Evolutionary conservation across 352 stramenopile genomes (phyloP).

Genomic region (Phytopythium cucurbitacearum): DNA sequence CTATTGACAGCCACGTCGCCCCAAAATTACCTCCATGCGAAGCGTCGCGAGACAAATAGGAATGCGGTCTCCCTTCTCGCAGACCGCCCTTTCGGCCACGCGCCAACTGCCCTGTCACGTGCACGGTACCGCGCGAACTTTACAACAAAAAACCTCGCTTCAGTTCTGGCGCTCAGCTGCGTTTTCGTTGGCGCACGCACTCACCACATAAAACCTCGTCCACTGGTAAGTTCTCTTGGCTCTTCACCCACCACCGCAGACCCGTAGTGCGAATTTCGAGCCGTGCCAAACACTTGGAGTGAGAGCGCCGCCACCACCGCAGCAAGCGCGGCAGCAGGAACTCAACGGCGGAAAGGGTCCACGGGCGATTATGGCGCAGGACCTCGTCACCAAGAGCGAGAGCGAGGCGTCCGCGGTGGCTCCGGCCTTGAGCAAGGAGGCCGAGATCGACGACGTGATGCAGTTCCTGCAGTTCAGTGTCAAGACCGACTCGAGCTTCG

Average conservation of each 20-base stretch:
- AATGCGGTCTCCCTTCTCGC: too few relatives aligned
- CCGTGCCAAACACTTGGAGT: not conserved
- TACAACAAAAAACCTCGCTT: too few relatives aligned
- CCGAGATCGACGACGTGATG: slow-evolving; percentile 87
- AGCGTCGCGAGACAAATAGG: too few relatives aligned
- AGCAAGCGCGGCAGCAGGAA: not conserved
- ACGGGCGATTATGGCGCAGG: not conserved
- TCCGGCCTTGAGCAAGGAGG: slow-evolving; percentile 28
- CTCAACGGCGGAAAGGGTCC: not conserved
- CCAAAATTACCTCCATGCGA: too few relatives aligned
- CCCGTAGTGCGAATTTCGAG: not conserved
- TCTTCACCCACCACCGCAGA: too few relatives aligned
- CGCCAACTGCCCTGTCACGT: too few relatives aligned
- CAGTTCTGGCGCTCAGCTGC: too few relatives aligned
- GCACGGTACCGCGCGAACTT: too few relatives aligned
- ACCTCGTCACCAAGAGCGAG: not conserved
- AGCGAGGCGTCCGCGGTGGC: not conserved
- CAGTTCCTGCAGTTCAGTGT: slow-evolving; percentile 83
- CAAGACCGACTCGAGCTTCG: slow-evolving; percentile 64
- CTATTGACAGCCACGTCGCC: too few relatives aligned
- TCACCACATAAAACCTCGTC: not conserved
- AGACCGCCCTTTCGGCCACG: too few relatives aligned
- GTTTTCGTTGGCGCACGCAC: too few relatives aligned
- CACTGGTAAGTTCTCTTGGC: slow-evolving; percentile 1
- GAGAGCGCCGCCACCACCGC: not conserved